Base-by-base conservation (phyloP, 2,329 filamentous ascomycete genomes). In the Apiospora pterosperma region DNA sequence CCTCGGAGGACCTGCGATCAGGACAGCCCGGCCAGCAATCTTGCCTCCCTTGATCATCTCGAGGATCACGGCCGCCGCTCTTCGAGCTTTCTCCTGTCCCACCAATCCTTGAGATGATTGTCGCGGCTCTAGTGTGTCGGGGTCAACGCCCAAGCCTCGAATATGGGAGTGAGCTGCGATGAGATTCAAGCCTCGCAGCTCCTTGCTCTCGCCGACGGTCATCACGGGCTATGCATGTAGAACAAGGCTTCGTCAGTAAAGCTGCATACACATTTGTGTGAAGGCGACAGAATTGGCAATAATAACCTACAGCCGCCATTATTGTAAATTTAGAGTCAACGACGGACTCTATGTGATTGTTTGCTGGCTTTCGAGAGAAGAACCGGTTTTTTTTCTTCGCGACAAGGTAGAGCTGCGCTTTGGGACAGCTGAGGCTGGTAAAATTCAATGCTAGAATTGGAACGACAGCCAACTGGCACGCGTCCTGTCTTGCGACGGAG, bases 1-100 rank as follows among this genome's bases (percentile, higher is more conserved):
- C 88, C 88, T 95, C 4, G 96, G 96, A 66, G 96, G 96, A 0
- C 96, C 96, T 60, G 96, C 95, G 73, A 99, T 97, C 72, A 99
- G 83, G 36, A 97, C 92, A 38, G 96, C 96, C 74, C 95, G 89
- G 62, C 96, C 96, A 65, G 96, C 96, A 81, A 99, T 98, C 84
- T 97, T 98, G 75, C 95, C 95, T 76, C 97, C 93, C 81, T 97
- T 97, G 73, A 97, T 96, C 96, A 99, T 99, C 82, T 97, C 93
- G 67, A 99, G 82, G 73, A 99, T 97, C 60, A 99, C 91, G 1
- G 95, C 96, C 3, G 96, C 96, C 11, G 96, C 96, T 80, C 97
- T 98, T 66, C 96, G 90, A 64, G 96, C 96, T 83, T 97, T 97
- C 75, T 96, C 90, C 80, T 99, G 96, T 58, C 96, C 96, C 10